These are phyloP conservation scores for Ganoderma leucocontextum DNA, from an alignment of 1,284 basidiomycete genomes.

Conservation along the genomic window DNA sequence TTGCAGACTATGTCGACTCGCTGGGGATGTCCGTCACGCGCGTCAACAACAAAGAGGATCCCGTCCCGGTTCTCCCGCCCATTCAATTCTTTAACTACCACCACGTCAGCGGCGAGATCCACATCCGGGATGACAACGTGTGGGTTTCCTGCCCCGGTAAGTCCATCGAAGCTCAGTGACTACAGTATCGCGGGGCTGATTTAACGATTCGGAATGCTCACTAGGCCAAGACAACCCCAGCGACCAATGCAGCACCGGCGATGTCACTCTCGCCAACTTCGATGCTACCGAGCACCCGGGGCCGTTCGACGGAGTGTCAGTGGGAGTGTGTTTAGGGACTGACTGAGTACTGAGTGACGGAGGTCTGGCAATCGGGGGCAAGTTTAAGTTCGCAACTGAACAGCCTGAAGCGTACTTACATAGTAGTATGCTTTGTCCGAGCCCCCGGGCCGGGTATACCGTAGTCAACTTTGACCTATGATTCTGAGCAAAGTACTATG, in stretches of 20 bases:
- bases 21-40: conserved; percentile 45
- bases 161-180: not conserved
- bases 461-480: too few relatives aligned
- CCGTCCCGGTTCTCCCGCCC: conserved; percentile 42
- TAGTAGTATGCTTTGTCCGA: too few relatives aligned
- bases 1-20: conserved; percentile 66
- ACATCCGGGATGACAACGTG: conserved; percentile 54
- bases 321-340: conserved; percentile 52
- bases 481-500: too few relatives aligned
- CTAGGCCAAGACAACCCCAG: conserved; percentile 65
- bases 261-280: conserved; percentile 61
- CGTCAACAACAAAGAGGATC: conserved; percentile 41
- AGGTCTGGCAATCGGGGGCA: too few relatives aligned
- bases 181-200: not conserved
- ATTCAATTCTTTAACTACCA: conserved; percentile 54
- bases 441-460: too few relatives aligned
- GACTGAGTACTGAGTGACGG: too few relatives aligned
- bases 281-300: conserved; percentile 56
- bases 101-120: conserved; percentile 66
- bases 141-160: conserved; percentile 58
- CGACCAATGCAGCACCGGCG: conserved; percentile 60
- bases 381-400: too few relatives aligned
- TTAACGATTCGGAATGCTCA: conserved; percentile 2
- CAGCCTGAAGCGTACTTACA: too few relatives aligned
- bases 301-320: conserved; percentile 60